Conservation (phyloP, 2,329 filamentous ascomycete species). For the Cyanodermella asteris region DNA sequence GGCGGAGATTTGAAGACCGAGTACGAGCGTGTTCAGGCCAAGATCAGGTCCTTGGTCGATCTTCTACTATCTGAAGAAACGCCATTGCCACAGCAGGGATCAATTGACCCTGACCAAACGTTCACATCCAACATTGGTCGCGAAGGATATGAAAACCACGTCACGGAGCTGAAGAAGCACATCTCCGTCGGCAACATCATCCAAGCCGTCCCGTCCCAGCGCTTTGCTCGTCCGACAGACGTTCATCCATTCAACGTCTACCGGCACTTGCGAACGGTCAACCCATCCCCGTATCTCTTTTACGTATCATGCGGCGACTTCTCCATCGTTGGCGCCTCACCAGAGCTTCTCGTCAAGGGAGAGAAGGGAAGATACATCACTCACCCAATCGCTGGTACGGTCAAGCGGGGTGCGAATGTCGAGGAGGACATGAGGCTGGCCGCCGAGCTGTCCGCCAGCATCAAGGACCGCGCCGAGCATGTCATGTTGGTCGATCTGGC, state of each 20-base stretch:
- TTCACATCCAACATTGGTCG: conserved; percentile 86
- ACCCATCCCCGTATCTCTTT: conserved; percentile 93
- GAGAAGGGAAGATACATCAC: conserved; percentile 71
- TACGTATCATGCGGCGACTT: conserved; percentile 83
- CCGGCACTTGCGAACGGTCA: conserved; percentile 85
- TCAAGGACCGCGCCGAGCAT: conserved; percentile 87
- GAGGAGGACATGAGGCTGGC: conserved; percentile 68
- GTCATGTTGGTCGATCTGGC: conserved; percentile 96
- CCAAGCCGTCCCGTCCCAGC: conserved; percentile 87
- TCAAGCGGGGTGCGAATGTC: conserved; percentile 59
- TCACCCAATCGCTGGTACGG: conserved; percentile 90
- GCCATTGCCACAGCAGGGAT: conserved; percentile 53
- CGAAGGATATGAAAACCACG: conserved; percentile 75
- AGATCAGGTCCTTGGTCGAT: conserved; percentile 44
- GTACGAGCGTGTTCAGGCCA: conserved; percentile 47
- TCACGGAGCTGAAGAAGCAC: conserved; percentile 68
- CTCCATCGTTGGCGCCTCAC: conserved; percentile 85
- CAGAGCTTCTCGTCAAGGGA: conserved; percentile 82
- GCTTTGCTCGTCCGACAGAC: conserved; percentile 69
- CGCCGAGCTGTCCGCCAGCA: conserved; percentile 49
- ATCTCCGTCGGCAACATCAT: conserved; percentile 88
- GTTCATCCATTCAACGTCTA: conserved; percentile 98
- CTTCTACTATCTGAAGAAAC: conserved; percentile 53
- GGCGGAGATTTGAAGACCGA: conserved; percentile 35
- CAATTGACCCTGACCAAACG: conserved; percentile 50